Percentiles rank a stretch among this genome's conserved stretches.
phyloP scores from a whole-genome alignment of 164 flowering plant genomes.

The Dillenia turbinata region DNA sequence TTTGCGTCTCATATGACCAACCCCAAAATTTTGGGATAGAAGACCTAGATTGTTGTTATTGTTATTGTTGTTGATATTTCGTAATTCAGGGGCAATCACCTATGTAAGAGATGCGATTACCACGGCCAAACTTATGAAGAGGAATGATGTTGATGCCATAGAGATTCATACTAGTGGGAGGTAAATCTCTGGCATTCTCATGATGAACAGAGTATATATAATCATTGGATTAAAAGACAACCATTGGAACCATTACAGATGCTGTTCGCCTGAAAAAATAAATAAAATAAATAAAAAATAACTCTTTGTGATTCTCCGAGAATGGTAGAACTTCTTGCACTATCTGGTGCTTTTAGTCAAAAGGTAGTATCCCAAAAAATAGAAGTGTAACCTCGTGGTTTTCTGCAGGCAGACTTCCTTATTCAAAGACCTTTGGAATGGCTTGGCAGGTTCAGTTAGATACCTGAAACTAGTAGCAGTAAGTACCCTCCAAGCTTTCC shows the following conservation, averaged over 20 bases:
- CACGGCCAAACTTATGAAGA: constrained; percentile 54
- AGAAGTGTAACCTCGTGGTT: neutral
- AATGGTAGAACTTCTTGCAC: no score
- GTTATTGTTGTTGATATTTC: neutral
- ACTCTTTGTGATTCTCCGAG: no score
- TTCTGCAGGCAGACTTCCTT: constrained; percentile 34
- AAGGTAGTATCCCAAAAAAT: no score
- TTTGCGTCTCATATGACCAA: no score
- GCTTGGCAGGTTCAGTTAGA: constrained; percentile 43
- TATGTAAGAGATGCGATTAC: constrained; percentile 59
- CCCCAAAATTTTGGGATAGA: no score
- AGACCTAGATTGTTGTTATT: no score
- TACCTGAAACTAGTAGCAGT: constrained; percentile 69
- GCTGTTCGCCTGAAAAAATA: no score
- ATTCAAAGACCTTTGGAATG: constrained; percentile 54
- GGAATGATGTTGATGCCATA: constrained; percentile 66
- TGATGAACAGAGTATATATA: no score
- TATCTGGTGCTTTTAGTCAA: no score
- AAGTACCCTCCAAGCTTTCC: constrained; percentile 17
- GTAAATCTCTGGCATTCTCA: constrained; percentile 15
- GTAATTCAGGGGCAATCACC: constrained; percentile 37
- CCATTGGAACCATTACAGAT: no score
- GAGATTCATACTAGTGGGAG: constrained; percentile 89
- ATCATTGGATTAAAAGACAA: no score
- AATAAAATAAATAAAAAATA: no score